phyloP scores from a whole-genome alignment of 257 asterid genomes.

The Przewalskia tangutica region DNA sequence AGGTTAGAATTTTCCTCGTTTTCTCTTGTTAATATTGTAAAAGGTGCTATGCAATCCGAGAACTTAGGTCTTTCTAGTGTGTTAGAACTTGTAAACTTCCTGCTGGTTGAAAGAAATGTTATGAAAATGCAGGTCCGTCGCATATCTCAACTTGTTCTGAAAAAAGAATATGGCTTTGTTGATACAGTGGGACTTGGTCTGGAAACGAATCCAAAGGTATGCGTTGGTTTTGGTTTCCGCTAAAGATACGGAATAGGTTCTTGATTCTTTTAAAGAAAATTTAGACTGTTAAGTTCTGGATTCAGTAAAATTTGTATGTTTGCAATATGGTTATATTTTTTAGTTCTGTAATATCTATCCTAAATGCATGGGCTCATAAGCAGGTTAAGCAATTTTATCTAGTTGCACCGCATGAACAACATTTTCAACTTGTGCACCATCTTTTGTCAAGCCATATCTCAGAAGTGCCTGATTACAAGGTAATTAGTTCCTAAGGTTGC shows the following conservation, averaged over 20 bases:
- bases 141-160: slow-evolving; percentile 73
- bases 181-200: slow-evolving; percentile 71
- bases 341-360: background rate
- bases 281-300: background rate
- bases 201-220: slow-evolving; percentile 66
- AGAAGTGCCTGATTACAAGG: slow-evolving; percentile 73
- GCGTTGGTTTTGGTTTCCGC: background rate
- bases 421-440: slow-evolving; percentile 56
- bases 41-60: background rate
- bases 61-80: background rate
- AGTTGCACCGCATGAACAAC: slow-evolving; percentile 67
- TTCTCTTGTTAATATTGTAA: background rate
- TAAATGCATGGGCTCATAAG: slow-evolving; percentile 15
- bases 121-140: slow-evolving; percentile 68
- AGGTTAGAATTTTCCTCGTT: slow-evolving; percentile 35
- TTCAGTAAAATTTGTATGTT: background rate
- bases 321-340: background rate
- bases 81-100: slow-evolving; percentile 2
- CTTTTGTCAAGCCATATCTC: slow-evolving; percentile 60
- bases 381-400: slow-evolving; percentile 80
- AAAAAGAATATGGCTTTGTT: slow-evolving; percentile 70
- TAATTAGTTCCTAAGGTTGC: slow-evolving; percentile 6
- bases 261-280: background rate
- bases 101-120: slow-evolving; percentile 8
- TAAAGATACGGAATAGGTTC: background rate